A percentile compares a stretch with the other conserved stretches of the same genome.
Evolutionary conservation across 352 stramenopile species (phyloP).

Genomic region (Globisporangium carolinianum): DNA sequence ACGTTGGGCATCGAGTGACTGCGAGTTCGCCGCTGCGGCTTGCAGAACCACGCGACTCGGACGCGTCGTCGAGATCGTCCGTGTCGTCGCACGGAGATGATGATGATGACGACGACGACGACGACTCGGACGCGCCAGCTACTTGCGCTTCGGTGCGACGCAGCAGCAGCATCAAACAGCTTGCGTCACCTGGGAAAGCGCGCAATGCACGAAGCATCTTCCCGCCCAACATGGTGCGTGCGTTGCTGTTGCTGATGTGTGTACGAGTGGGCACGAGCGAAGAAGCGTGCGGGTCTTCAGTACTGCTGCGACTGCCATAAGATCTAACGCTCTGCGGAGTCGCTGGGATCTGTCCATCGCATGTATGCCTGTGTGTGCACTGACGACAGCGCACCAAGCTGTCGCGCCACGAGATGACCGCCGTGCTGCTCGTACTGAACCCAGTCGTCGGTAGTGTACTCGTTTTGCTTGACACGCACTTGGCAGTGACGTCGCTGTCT

Average conservation of each 20-base stretch:
- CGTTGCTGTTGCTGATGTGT: not conserved
- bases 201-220: conserved; percentile 7
- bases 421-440: conserved; percentile 33
- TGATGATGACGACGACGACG: conserved; percentile 8
- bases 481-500: not conserved
- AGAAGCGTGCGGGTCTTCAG: not conserved
- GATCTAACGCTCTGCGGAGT: not conserved
- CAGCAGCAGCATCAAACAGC: not conserved
- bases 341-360: not conserved
- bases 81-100: conserved; percentile 10
- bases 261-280: too few relatives aligned
- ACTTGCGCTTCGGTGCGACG: not conserved
- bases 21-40: not conserved
- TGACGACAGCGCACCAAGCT: conserved; percentile 6
- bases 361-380: not conserved
- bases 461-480: not conserved
- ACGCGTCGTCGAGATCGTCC: conserved; percentile 7
- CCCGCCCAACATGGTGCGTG: conserved; percentile 10
- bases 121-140: not conserved
- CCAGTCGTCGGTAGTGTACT: conserved; percentile 26
- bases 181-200: not conserved
- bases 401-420: conserved; percentile 15
- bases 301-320: not conserved
- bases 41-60: conserved; percentile 1
- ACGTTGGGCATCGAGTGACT: not conserved